A percentile compares a stretch with the other conserved stretches of the same genome.
These are phyloP conservation scores for Bolboschoenus planiculmis DNA, from an alignment of 176 grass and related monocot species.

Conservation along the genomic window DNA sequence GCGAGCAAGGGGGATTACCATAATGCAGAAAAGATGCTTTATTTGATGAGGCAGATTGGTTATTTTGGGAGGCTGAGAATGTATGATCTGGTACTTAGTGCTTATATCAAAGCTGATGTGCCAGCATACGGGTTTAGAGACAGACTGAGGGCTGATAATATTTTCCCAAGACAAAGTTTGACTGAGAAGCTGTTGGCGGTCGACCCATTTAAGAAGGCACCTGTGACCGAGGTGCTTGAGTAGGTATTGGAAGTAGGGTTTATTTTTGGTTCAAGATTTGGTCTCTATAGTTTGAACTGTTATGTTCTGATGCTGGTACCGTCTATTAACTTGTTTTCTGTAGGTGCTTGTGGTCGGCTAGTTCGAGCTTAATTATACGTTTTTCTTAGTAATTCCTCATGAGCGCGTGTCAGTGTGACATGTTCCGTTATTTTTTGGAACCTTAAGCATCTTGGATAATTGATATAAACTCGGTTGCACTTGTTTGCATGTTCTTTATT, in stretches of 20 bases:
- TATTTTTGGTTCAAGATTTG: slow-evolving; percentile 5
- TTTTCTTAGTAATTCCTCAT: neutral
- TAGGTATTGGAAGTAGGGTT: slow-evolving; percentile 10
- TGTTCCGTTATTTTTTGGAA: neutral
- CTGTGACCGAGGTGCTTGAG: slow-evolving; percentile 16
- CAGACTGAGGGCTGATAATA: slow-evolving; percentile 53
- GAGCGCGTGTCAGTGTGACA: neutral
- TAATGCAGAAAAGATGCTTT: slow-evolving; percentile 72
- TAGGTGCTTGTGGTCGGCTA: neutral
- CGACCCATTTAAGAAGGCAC: slow-evolving; percentile 23
- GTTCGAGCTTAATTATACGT: neutral
- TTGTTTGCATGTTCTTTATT: neutral
- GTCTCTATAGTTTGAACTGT: neutral
- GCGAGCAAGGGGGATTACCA: slow-evolving; percentile 61
- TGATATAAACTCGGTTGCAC: neutral
- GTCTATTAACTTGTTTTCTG: neutral
- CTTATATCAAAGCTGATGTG: slow-evolving; percentile 55
- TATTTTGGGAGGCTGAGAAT: slow-evolving; percentile 30
- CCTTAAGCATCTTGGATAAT: neutral
- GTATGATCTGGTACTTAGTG: slow-evolving; percentile 51
- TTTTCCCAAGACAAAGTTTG: slow-evolving; percentile 17
- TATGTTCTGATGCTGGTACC: neutral
- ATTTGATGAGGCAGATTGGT: slow-evolving; percentile 23
- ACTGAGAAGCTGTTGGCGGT: slow-evolving; percentile 15
- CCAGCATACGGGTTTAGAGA: slow-evolving; percentile 54